Percentiles rank a stretch among this genome's conserved stretches.
Evolutionary conservation across 116 monocot genomes (phyloP).

Genomic region (Dioscorea cayenensis): DNA sequence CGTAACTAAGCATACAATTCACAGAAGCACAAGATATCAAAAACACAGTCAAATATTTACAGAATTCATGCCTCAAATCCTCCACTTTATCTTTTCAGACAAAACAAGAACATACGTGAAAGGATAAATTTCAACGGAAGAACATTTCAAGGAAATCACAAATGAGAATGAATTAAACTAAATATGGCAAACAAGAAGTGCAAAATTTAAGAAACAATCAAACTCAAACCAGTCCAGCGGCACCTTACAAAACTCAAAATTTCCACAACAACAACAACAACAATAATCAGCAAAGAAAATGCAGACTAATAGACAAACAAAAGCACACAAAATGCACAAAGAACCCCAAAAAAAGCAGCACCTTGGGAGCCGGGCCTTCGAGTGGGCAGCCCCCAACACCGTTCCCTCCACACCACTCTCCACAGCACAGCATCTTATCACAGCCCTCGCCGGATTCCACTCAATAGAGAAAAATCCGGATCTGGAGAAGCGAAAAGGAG

Average conservation of each 20-base stretch:
- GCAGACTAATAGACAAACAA: neutral
- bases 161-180: too few relatives aligned
- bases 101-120: too few relatives aligned
- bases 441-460: conserved; percentile 7
- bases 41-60: too few relatives aligned
- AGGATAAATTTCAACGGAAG: too few relatives aligned
- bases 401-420: conserved; percentile 19
- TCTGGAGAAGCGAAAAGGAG: conserved; percentile 3
- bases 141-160: too few relatives aligned
- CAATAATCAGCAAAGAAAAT: neutral
- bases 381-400: conserved; percentile 18
- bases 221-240: too few relatives aligned
- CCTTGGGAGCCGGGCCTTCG: conserved; percentile 32
- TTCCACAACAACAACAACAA: neutral
- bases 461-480: conserved; percentile 5
- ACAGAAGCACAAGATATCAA: too few relatives aligned
- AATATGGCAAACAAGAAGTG: too few relatives aligned
- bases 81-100: neutral
- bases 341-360: neutral
- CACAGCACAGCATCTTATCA: conserved; percentile 26
- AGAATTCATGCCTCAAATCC: neutral
- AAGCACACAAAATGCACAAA: neutral
- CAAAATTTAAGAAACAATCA: too few relatives aligned
- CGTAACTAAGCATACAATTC: too few relatives aligned
- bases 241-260: neutral